Percentiles rank a stretch among this genome's conserved stretches.
These are phyloP conservation scores for Chrysosporium keratinophilum DNA, from an alignment of 2,329 filamentous ascomycete species.

Conservation along the genomic window DNA sequence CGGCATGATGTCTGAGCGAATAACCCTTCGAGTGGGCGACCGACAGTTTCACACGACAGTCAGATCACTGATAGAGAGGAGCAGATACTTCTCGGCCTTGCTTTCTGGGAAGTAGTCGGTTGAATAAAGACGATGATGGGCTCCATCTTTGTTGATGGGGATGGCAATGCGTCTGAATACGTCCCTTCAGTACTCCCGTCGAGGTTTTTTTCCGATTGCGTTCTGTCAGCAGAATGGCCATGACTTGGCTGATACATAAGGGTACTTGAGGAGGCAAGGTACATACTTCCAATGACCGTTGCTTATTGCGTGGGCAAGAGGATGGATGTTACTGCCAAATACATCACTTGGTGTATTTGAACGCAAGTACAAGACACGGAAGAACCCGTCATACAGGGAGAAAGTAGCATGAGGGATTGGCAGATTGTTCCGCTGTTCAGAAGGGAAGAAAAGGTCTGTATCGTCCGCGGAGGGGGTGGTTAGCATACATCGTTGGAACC, in stretches of 20 bases:
- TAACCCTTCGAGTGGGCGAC: background rate
- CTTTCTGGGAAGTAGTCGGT: background rate
- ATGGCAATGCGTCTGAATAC: background rate
- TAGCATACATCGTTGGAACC: too few species aligned
- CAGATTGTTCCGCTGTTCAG: too few species aligned
- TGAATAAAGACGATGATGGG: background rate
- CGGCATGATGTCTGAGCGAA: too few species aligned
- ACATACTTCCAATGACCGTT: constrained; percentile 14
- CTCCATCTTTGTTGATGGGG: background rate
- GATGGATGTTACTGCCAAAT: too few species aligned
- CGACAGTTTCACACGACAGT: background rate
- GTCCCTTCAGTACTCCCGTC: background rate
- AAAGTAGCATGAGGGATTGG: too few species aligned
- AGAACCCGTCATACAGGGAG: too few species aligned
- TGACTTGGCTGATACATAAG: background rate
- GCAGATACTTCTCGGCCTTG: background rate
- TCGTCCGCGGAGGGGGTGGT: too few species aligned
- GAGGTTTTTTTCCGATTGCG: background rate
- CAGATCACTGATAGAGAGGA: background rate
- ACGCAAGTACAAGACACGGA: too few species aligned
- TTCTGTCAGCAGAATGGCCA: background rate
- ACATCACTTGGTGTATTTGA: too few species aligned
- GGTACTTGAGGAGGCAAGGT: background rate
- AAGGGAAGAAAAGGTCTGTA: too few species aligned
- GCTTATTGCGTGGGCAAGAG: too few species aligned